These are phyloP conservation scores for Carex myosuroides DNA, from an alignment of 176 grass and related monocot genomes.

Conservation along the genomic window DNA sequence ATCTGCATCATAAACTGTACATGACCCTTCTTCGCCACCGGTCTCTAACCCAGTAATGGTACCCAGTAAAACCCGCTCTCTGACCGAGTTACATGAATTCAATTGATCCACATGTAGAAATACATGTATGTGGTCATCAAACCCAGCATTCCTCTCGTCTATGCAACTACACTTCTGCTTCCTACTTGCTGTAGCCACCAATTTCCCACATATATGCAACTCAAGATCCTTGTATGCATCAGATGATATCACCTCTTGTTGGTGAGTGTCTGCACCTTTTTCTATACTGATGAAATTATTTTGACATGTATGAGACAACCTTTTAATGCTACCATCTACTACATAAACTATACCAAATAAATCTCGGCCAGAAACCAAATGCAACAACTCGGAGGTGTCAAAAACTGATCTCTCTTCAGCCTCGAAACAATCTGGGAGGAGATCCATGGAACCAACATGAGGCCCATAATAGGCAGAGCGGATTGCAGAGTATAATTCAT, in stretches of 20 bases:
- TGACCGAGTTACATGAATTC: constrained; percentile 24
- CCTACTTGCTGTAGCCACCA: constrained; percentile 68
- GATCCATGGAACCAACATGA: constrained; percentile 55
- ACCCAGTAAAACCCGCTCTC: constrained; percentile 39
- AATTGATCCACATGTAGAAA: constrained; percentile 47
- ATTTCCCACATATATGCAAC: constrained; percentile 60
- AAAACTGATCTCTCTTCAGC: constrained; percentile 81
- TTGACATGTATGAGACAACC: constrained; percentile 38
- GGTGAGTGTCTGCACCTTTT: background rate
- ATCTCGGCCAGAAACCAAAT: constrained; percentile 90
- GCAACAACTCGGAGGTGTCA: constrained; percentile 79
- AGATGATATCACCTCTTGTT: constrained; percentile 6
- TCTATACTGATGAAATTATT: constrained; percentile 36
- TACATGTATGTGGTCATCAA: constrained; percentile 88
- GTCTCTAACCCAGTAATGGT: constrained; percentile 73
- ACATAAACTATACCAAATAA: constrained; percentile 77
- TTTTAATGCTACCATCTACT: constrained; percentile 21
- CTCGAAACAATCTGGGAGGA: constrained; percentile 87
- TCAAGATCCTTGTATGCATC: constrained; percentile 77
- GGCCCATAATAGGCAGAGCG: constrained; percentile 82
- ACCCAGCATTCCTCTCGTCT: constrained; percentile 14
- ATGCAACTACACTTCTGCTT: constrained; percentile 56
- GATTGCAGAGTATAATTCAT: constrained; percentile 71
- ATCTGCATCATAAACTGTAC: constrained; percentile 48
- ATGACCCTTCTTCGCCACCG: constrained; percentile 77